Percentiles rank a stretch among this genome's conserved stretches.
These are phyloP conservation scores for Botrytis byssoidea DNA, from an alignment of 2,329 filamentous ascomycete species.

Conservation along the genomic window DNA sequence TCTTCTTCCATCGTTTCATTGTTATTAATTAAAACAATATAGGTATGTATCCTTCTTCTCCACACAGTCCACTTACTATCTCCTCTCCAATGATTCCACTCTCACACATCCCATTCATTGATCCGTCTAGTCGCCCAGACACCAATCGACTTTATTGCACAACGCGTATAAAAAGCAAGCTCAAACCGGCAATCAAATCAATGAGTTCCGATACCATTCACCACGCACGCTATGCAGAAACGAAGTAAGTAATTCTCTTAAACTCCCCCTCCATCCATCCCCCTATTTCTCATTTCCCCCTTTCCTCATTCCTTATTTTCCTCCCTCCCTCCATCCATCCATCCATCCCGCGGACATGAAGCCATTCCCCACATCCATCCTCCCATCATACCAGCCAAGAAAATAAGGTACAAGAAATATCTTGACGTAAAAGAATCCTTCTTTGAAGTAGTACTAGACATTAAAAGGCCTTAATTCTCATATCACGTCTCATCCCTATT, in stretches of 20 bases:
- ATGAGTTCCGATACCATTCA: conserved; percentile 9
- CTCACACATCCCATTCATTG: background rate
- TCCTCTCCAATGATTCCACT: no score
- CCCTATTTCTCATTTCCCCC: background rate
- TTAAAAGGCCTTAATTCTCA: conserved; percentile 26
- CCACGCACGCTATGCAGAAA: conserved; percentile 29
- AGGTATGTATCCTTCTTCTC: background rate
- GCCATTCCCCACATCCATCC: background rate
- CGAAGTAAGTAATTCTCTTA: background rate
- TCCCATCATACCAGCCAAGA: conserved; percentile 4
- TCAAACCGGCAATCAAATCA: background rate
- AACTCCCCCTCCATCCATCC: conserved; percentile 11
- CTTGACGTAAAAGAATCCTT: conserved; percentile 9
- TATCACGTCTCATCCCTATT: conserved; percentile 20
- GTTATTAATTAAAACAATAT: conserved; percentile 15
- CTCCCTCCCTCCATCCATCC: background rate
- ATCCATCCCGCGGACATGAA: background rate
- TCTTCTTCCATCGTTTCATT: background rate
- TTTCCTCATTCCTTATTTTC: conserved; percentile 1
- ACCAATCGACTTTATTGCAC: background rate
- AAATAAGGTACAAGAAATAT: conserved; percentile 19
- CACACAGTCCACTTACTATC: background rate
- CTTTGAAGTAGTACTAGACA: conserved; percentile 28
- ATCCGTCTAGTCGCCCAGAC: conserved; percentile 3
- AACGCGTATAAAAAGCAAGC: background rate